Base-by-base conservation (phyloP, 805 yeast species). In the Yarrowia osloensis region DNA sequence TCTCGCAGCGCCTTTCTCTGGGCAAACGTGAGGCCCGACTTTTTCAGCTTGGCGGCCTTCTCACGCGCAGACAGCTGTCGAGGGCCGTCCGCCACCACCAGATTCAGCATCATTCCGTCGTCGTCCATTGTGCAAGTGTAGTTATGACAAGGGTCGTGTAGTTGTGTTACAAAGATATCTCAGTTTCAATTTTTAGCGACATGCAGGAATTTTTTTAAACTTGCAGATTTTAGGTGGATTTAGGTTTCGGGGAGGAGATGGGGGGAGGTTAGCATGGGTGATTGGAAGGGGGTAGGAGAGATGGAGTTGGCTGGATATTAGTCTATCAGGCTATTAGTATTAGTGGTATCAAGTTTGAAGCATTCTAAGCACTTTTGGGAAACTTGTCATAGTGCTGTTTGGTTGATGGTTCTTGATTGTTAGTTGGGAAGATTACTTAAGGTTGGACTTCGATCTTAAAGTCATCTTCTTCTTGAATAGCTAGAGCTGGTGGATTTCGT, bases 61-160 rank as follows among this genome's bases (percentile, higher is more conserved):
- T 71, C 74, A 17, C 74, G 67, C 1, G 70, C 47, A 0, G 69
- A 68, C 17, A 71, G 69, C 50, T 70, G 62, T 57, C 72, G 68
- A 9, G 76, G 74, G 12, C 70, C 73, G 26, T 73, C 73, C n/a
- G 82, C 80, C 4, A 82, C 77, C 31, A 88, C 84, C 73, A 94
- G 88, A 75, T 94, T 94, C 73, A 94, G 75, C 72, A 93, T 77
- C 77, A 93, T 73, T 2, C 90, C 95, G 73, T 88, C 95, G 69
- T 74, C 77, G 44, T 72, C 74, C 76, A 73, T 50, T 11, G 15
- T 73, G 61, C 21, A 35, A 3, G 13, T 2, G 35, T 26, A 12
- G 33, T 26, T 4, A 28, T 8, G 8, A 8, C 8, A 28, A 8
- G 31, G 31, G 17, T 33, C 1, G 55, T 29, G 28, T 42, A 21